Evolutionary conservation across 805 yeast genomes (phyloP).

Genomic region (Candida dajiaensis): DNA sequence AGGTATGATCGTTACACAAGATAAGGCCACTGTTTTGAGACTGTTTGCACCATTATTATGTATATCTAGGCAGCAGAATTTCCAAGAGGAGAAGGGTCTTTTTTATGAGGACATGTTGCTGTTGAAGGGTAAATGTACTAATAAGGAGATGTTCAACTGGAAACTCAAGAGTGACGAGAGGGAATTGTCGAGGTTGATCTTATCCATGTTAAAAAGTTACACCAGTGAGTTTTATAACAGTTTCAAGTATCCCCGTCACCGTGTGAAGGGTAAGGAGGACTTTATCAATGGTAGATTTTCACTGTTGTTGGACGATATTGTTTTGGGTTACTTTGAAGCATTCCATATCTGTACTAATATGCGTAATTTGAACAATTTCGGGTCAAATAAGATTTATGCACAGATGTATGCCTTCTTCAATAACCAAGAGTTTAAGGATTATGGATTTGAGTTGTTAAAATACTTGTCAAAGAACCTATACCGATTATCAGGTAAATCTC

Average conservation of each 20-base stretch:
- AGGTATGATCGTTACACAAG: neutral
- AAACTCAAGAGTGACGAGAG: neutral
- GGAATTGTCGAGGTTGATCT: neutral
- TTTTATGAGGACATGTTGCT: neutral
- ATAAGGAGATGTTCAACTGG: neutral
- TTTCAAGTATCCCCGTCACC: neutral
- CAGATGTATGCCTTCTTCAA: neutral
- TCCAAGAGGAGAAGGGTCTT: neutral
- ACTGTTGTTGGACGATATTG: neutral
- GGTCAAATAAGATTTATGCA: neutral
- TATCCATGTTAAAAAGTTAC: neutral
- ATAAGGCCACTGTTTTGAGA: neutral
- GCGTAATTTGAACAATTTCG: neutral
- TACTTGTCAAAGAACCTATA: neutral
- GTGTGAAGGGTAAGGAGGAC: neutral
- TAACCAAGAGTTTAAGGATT: neutral
- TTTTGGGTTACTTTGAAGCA: neutral
- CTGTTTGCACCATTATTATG: neutral
- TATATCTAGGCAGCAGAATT: neutral
- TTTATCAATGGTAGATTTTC: neutral
- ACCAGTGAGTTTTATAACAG: neutral
- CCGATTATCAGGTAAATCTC: neutral
- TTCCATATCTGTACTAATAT: neutral
- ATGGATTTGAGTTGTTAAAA: neutral
- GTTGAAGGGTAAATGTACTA: neutral